These are phyloP conservation scores for Prunus armeniaca DNA, from an alignment of 306 rosid genomes.

Conservation along the genomic window DNA sequence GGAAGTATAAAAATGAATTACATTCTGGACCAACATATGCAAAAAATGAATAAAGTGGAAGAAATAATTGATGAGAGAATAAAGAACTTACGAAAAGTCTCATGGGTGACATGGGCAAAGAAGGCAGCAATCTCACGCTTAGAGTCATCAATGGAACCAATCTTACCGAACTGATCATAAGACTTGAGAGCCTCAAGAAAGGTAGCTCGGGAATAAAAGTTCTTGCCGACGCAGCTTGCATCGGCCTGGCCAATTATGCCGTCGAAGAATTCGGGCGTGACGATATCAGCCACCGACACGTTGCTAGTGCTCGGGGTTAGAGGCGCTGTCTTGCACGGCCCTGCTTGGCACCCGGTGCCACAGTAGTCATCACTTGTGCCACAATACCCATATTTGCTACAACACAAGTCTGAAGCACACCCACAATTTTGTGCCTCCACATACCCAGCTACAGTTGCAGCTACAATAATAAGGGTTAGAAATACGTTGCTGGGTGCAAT, in stretches of 20 bases:
- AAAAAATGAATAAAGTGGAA: neutral
- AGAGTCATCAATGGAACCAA: conserved; percentile 46
- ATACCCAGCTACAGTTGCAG: neutral
- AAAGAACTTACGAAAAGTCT: conserved; percentile 59
- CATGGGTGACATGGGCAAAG: conserved; percentile 81
- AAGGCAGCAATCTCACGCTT: conserved; percentile 84
- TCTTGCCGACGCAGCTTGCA: conserved; percentile 51
- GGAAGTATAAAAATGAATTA: too few relatives aligned
- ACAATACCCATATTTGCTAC: conserved; percentile 66
- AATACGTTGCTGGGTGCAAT: neutral
- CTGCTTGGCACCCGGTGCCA: conserved; percentile 60
- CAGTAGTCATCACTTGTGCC: conserved; percentile 47
- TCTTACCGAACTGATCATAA: conserved; percentile 40
- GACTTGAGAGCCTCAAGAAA: conserved; percentile 57
- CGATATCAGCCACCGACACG: conserved; percentile 49
- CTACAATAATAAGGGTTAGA: neutral
- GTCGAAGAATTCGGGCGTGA: conserved; percentile 49
- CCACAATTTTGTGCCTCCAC: conserved; percentile 53
- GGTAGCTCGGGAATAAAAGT: conserved; percentile 48
- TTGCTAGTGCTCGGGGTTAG: conserved; percentile 18
- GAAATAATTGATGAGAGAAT: neutral
- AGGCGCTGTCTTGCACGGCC: conserved; percentile 43
- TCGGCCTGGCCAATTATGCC: conserved; percentile 48
- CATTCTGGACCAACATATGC: too few relatives aligned
- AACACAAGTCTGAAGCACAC: conserved; percentile 50